A percentile compares a stretch with the other conserved stretches of the same genome.
phyloP scores from a whole-genome alignment of 495 filamentous ascomycete genomes.

The Tetracladium marchalianum region DNA sequence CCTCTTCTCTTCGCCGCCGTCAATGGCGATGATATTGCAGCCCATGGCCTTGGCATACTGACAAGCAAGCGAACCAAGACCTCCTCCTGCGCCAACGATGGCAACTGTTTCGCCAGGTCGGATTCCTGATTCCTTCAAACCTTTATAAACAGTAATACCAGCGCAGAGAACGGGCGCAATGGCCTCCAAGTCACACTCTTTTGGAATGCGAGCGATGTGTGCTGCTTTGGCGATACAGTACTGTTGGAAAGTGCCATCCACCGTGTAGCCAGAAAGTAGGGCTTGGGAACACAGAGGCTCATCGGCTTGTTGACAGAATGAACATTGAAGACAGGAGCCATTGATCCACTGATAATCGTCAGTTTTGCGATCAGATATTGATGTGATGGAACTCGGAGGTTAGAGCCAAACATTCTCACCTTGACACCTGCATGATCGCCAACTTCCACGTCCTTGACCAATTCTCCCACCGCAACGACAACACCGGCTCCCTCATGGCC shows the following conservation, averaged over 20 bases:
- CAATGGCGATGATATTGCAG: constrained; percentile 65
- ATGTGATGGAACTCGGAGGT: not conserved
- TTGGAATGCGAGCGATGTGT: constrained; percentile 70
- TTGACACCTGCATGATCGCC: constrained; percentile 81
- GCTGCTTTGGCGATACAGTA: constrained; percentile 80
- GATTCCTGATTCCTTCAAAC: constrained; percentile 70
- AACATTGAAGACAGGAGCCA: constrained; percentile 66
- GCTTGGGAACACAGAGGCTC: constrained; percentile 69
- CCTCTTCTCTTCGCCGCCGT: constrained; percentile 69
- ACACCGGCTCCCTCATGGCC: constrained; percentile 91
- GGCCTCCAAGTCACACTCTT: constrained; percentile 63
- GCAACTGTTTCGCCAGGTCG: constrained; percentile 70
- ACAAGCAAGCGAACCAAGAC: constrained; percentile 69
- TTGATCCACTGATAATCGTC: constrained; percentile 56
- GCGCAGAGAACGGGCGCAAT: constrained; percentile 77
- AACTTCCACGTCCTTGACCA: constrained; percentile 63
- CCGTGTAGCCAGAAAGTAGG: constrained; percentile 76
- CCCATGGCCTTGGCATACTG: constrained; percentile 92
- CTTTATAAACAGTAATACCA: constrained; percentile 91
- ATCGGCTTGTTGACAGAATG: constrained; percentile 62
- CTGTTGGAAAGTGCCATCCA: constrained; percentile 89
- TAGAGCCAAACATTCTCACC: constrained; percentile 4
- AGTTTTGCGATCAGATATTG: not conserved
- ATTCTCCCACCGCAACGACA: constrained; percentile 66
- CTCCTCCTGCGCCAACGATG: constrained; percentile 83